Conservation (phyloP, 1,284 basidiomycete species). For the Leccinum angustisporum region DNA sequence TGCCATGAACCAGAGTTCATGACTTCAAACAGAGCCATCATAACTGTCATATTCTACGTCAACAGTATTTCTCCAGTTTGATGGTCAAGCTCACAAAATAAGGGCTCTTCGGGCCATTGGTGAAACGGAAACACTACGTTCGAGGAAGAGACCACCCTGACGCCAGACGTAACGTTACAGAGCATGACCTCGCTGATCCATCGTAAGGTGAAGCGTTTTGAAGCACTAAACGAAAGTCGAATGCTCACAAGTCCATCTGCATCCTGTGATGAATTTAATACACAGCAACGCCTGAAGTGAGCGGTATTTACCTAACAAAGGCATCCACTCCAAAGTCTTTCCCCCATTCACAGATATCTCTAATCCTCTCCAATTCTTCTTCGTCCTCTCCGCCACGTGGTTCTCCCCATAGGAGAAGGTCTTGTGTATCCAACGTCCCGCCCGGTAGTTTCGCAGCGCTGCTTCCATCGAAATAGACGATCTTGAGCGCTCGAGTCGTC, state of each 20-base stretch:
- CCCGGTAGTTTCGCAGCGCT: constrained; percentile 36
- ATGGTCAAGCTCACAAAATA: constrained; percentile 6
- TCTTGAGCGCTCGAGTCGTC: constrained; percentile 34
- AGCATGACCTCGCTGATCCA: constrained; percentile 48
- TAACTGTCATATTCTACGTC: not conserved
- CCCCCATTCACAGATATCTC: constrained; percentile 39
- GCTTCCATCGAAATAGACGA: constrained; percentile 46
- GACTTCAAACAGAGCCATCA: constrained; percentile 9
- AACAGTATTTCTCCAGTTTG: not conserved
- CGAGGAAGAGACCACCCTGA: constrained; percentile 38
- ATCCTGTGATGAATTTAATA: constrained; percentile 31
- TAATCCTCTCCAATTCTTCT: constrained; percentile 32
- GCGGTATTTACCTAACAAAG: constrained; percentile 33
- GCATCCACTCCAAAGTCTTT: constrained; percentile 35
- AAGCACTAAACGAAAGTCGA: not conserved
- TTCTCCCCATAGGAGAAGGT: constrained; percentile 40
- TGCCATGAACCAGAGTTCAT: constrained; percentile 35
- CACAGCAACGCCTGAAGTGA: not conserved
- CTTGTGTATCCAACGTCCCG: constrained; percentile 43
- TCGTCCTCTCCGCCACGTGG: constrained; percentile 19
- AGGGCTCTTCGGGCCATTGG: not conserved
- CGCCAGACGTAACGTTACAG: constrained; percentile 44
- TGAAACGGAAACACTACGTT: constrained; percentile 17
- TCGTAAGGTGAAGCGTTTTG: not conserved
- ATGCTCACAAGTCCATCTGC: constrained; percentile 48